Evolutionary conservation across 345 rosid species (phyloP).

Genomic region (Anastatica hierochuntica): DNA sequence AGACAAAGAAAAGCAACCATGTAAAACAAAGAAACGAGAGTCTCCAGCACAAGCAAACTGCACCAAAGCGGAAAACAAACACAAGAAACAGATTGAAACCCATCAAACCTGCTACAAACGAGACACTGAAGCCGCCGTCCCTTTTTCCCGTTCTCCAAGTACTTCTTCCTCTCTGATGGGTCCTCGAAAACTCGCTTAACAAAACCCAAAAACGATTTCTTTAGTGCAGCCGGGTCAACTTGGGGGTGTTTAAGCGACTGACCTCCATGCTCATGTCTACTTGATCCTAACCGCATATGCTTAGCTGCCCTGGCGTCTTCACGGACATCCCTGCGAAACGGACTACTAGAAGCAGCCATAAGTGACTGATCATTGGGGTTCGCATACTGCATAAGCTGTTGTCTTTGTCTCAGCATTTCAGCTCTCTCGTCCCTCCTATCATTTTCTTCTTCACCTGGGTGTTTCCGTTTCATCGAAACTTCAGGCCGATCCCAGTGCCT

Average conservation of each 20-base stretch:
- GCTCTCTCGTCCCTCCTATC: constrained; percentile 31
- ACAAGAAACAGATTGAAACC: constrained; percentile 19
- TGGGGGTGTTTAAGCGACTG: constrained; percentile 29
- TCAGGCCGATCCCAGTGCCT: constrained; percentile 37
- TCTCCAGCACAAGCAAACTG: constrained; percentile 15
- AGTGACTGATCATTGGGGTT: constrained; percentile 29
- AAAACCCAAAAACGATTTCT: constrained; percentile 62
- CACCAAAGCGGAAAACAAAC: constrained; percentile 4
- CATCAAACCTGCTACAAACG: constrained; percentile 79
- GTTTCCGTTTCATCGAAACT: constrained; percentile 51
- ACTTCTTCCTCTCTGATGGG: constrained; percentile 46
- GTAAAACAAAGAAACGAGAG: constrained; percentile 14
- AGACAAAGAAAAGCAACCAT: constrained; percentile 9
- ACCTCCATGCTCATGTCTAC: constrained; percentile 24
- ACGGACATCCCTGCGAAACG: constrained; percentile 18
- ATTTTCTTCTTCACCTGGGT: constrained; percentile 38
- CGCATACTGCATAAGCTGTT: constrained; percentile 29
- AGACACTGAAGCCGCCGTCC: constrained; percentile 72
- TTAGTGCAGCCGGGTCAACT: constrained; percentile 51
- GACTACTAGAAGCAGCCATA: constrained; percentile 33
- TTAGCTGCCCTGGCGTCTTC: constrained; percentile 49
- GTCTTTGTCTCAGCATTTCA: constrained; percentile 36
- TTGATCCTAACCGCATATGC: constrained; percentile 36
- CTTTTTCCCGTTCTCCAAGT: constrained; percentile 69
- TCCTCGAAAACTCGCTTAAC: constrained; percentile 60